These are phyloP conservation scores for Fusarium drepaniforme DNA, from an alignment of 2,329 filamentous ascomycete species.

Conservation along the genomic window DNA sequence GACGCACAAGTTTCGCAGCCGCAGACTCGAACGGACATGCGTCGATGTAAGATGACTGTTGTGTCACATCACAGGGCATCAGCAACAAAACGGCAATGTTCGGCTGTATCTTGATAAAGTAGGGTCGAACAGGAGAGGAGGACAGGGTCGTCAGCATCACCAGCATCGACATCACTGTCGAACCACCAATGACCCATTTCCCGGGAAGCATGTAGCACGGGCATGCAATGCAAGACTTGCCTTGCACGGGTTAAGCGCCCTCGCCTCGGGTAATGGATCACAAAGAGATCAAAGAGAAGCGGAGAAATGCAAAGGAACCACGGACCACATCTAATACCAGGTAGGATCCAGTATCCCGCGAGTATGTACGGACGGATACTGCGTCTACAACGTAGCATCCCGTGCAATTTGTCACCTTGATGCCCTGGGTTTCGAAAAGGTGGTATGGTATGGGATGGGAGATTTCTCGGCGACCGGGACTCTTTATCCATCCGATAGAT, in stretches of 20 bases:
- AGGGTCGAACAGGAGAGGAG: background rate
- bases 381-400: background rate
- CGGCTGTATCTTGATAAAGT: background rate
- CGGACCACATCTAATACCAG: conserved; percentile 8
- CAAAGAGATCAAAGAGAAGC: conserved; percentile 5
- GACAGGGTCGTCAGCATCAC: conserved; percentile 5
- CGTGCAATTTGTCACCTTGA: background rate
- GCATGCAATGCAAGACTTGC: conserved; percentile 5
- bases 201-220: conserved; percentile 20
- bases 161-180: conserved; percentile 28
- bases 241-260: conserved; percentile 8
- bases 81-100: conserved; percentile 2
- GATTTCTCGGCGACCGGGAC: conserved; percentile 1
- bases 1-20: conserved; percentile 14
- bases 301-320: conserved; percentile 18
- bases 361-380: background rate
- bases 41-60: conserved; percentile 1
- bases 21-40: conserved; percentile 2
- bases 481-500: conserved; percentile 12
- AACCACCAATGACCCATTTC: conserved; percentile 31
- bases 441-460: background rate
- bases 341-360: background rate
- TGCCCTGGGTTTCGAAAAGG: background rate
- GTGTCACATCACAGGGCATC: conserved; percentile 5
- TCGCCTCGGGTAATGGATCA: conserved; percentile 5